These are phyloP conservation scores for Phytophthora quininea DNA, from an alignment of 352 stramenopile genomes.

Conservation along the genomic window DNA sequence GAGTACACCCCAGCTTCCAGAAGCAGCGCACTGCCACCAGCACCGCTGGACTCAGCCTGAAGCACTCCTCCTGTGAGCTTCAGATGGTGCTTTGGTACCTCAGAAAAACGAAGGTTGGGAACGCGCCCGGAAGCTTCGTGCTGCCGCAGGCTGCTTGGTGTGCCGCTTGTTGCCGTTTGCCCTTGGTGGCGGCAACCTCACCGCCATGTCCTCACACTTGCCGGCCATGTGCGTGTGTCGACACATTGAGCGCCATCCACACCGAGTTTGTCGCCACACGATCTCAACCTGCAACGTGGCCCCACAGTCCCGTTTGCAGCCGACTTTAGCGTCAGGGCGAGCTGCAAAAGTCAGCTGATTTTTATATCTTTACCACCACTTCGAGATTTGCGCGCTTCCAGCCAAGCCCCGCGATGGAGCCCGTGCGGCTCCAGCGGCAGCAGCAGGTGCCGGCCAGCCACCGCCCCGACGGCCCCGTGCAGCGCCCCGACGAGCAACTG, in stretches of 20 bases:
- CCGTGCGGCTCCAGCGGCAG: slow-evolving; percentile 35
- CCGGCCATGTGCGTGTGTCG: neutral
- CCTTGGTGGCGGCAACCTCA: too few species aligned
- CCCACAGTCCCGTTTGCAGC: neutral
- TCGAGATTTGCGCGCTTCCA: slow-evolving; percentile 27
- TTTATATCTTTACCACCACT: slow-evolving; percentile 17
- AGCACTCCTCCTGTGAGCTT: neutral
- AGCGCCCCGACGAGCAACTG: slow-evolving; percentile 24
- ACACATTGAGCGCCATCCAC: neutral
- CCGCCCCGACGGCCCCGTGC: neutral
- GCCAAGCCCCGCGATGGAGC: slow-evolving; percentile 22
- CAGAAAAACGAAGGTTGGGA: neutral
- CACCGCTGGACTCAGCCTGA: neutral
- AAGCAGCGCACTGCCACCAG: neutral
- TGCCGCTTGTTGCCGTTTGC: neutral
- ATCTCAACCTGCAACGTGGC: too few species aligned
- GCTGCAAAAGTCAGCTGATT: neutral
- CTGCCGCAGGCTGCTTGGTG: neutral
- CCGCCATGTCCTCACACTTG: neutral
- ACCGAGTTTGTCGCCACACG: neutral
- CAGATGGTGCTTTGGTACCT: neutral
- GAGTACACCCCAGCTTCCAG: neutral
- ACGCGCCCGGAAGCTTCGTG: neutral
- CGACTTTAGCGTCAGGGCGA: neutral
- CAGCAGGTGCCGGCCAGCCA: slow-evolving; percentile 27